A percentile compares a stretch with the other conserved stretches of the same genome.
Conservation (phyloP, 768 basidiomycete genomes). For the Amanita pseudoporphyria region DNA sequence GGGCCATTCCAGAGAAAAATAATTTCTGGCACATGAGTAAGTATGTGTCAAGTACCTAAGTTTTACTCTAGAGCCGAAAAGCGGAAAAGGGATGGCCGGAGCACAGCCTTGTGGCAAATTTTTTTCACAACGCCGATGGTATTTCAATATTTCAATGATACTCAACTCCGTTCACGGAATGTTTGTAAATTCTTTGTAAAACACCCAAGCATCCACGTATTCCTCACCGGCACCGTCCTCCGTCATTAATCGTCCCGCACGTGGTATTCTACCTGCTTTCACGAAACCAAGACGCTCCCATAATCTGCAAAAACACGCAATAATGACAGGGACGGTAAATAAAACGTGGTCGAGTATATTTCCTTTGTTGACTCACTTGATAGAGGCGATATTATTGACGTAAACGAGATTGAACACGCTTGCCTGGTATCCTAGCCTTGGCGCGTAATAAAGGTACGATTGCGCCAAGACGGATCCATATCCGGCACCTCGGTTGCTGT, state of each 20-base stretch:
- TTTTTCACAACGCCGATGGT: neutral
- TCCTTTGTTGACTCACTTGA: slow-evolving; percentile 36
- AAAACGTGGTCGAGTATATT: neutral
- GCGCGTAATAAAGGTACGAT: slow-evolving; percentile 77
- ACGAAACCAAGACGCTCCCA: slow-evolving; percentile 83
- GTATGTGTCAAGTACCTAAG: neutral
- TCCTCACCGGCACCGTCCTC: slow-evolving; percentile 71
- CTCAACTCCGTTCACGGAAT: slow-evolving; percentile 11
- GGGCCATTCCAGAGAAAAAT: neutral
- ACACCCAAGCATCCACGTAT: slow-evolving; percentile 80
- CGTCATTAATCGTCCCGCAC: slow-evolving; percentile 61
- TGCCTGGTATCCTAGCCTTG: slow-evolving; percentile 62
- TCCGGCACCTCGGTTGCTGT: slow-evolving; percentile 48
- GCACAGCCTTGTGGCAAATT: neutral
- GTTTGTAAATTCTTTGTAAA: slow-evolving; percentile 68
- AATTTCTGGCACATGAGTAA: neutral
- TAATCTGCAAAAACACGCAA: slow-evolving; percentile 28
- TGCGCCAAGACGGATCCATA: slow-evolving; percentile 65
- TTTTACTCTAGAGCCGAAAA: neutral
- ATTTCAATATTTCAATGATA: neutral
- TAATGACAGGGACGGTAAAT: neutral
- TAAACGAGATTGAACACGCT: slow-evolving; percentile 92
- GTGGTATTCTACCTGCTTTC: slow-evolving; percentile 68
- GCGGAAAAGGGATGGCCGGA: neutral
- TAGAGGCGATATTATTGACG: slow-evolving; percentile 69